phyloP scores from a whole-genome alignment of 1,284 basidiomycete genomes.

The Gymnopus androsaceus region DNA sequence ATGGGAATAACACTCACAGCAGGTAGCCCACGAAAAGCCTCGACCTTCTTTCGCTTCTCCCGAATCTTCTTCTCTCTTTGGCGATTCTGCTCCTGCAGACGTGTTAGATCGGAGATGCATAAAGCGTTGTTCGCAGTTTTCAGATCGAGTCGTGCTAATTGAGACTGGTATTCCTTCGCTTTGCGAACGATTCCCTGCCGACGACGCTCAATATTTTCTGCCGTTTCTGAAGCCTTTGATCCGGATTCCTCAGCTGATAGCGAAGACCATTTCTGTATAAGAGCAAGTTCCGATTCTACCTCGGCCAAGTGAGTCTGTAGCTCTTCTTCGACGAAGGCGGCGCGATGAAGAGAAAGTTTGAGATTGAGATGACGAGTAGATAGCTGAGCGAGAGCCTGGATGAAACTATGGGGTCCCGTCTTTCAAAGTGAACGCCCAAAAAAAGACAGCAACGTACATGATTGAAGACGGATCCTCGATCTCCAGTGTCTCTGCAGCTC shows the following conservation, averaged over 20 bases:
- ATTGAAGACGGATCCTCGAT: background rate
- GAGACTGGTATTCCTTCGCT: slow-evolving; percentile 10
- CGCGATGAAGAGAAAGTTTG: slow-evolving; percentile 32
- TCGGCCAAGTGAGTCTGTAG: slow-evolving; percentile 35
- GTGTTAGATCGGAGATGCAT: slow-evolving; percentile 33
- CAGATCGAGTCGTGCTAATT: background rate
- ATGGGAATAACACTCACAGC: too few species aligned
- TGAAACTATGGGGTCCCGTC: background rate
- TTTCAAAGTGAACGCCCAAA: background rate
- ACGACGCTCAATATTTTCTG: background rate
- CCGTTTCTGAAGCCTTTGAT: background rate
- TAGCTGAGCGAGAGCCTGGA: slow-evolving; percentile 39
- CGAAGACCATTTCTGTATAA: background rate
- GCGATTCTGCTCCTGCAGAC: slow-evolving; percentile 1
- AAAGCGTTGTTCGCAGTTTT: slow-evolving; percentile 16
- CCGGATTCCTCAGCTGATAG: background rate
- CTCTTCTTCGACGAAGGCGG: slow-evolving; percentile 38
- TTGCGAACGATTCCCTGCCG: slow-evolving; percentile 6
- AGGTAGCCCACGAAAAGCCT: slow-evolving; percentile 49
- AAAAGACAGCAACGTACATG: slow-evolving; percentile 1
- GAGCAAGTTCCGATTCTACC: background rate
- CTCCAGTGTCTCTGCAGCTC: background rate
- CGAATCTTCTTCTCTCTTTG: slow-evolving; percentile 29
- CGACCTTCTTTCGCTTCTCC: slow-evolving; percentile 43
- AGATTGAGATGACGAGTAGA: slow-evolving; percentile 34